A percentile compares a stretch with the other conserved stretches of the same genome.
Conservation (phyloP, 2,329 filamentous ascomycete species). For the Knoxdaviesia capensis region DNA sequence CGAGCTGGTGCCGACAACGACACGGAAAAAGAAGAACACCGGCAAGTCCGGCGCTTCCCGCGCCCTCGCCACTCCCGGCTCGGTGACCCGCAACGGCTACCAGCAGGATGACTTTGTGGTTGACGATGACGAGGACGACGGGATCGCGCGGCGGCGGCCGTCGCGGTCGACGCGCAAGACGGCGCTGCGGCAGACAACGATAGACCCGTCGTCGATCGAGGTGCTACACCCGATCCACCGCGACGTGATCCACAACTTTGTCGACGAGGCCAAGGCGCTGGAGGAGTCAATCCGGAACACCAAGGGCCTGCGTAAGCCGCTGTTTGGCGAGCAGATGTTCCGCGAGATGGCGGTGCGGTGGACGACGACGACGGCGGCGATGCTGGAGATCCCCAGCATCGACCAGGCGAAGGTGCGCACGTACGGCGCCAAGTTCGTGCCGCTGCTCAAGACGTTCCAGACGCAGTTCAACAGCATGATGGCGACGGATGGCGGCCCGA, state of each 20-base stretch:
- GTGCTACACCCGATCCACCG: constrained; percentile 38
- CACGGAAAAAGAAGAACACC: constrained; percentile 7
- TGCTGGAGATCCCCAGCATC: constrained; percentile 44
- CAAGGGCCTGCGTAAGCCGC: constrained; percentile 31
- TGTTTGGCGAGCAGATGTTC: constrained; percentile 51
- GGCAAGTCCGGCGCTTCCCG: too few species aligned
- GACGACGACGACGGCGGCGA: constrained; percentile 38
- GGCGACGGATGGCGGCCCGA: constrained; percentile 10
- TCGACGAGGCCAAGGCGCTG: constrained; percentile 35
- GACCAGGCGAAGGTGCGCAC: constrained; percentile 37
- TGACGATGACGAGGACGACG: constrained; percentile 19
- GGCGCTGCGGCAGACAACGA: constrained; percentile 36
- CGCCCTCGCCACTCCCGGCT: background rate
- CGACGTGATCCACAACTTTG: constrained; percentile 43
- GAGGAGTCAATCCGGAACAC: constrained; percentile 42
- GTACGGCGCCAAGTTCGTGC: constrained; percentile 40
- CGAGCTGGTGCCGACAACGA: background rate
- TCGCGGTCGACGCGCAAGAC: constrained; percentile 2
- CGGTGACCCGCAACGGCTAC: constrained; percentile 8
- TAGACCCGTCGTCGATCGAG: constrained; percentile 30
- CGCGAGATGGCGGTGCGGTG: constrained; percentile 55
- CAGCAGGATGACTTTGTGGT: constrained; percentile 15
- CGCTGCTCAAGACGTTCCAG: constrained; percentile 30
- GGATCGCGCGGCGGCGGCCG: constrained; percentile 22
- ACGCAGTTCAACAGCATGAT: constrained; percentile 29